Conservation (phyloP, 371 early-diverging fungal genomes). For the Smittium culicis region DNA sequence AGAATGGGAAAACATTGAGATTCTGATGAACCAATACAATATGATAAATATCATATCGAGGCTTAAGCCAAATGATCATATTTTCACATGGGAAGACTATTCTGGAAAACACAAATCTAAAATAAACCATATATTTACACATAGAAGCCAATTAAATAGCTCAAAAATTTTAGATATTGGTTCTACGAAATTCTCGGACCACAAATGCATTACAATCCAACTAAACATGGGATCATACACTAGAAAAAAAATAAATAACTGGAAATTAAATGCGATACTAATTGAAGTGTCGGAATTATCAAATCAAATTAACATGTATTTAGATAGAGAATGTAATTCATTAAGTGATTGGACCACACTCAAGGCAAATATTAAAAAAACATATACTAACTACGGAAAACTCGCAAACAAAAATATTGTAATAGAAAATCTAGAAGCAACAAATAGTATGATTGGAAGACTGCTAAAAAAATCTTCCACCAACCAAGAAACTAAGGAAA, state of each 20-base stretch:
- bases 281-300: background rate
- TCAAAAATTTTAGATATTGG: background rate
- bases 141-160: background rate
- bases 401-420: background rate
- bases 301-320: background rate
- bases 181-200: background rate
- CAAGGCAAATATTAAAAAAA: background rate
- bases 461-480: background rate
- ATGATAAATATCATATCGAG: background rate
- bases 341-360: background rate
- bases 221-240: background rate
- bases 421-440: background rate
- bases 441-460: background rate
- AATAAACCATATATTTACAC: background rate
- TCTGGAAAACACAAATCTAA: background rate
- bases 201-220: background rate
- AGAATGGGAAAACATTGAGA: background rate
- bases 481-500: background rate
- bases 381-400: background rate
- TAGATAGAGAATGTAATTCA: background rate
- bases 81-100: background rate
- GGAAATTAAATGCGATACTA: background rate
- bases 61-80: background rate
- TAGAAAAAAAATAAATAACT: background rate
- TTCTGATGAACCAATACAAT: background rate